Base-by-base conservation (phyloP, 192 early-diverging fungal genomes). In the Coemansia sp. region DNA sequence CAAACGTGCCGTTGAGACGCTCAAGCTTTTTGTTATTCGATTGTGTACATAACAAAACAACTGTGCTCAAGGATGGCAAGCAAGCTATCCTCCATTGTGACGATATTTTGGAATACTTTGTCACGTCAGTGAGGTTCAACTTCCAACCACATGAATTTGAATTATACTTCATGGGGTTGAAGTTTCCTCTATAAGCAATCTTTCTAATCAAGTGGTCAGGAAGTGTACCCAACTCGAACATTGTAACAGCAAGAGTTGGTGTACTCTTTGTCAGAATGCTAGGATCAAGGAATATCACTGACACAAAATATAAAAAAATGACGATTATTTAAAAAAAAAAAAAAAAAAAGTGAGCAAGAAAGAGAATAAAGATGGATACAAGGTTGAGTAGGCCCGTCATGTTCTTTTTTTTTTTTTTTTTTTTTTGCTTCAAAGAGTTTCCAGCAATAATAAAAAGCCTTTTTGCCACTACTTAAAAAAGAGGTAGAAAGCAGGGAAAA, bases 201-300 rank as follows among this genome's bases (percentile, higher is more conserved):
- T 47, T 47, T n/a, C 44, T 47, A 47, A 47, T 47, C n/a, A 47
- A 47, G n/a, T 47, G 44, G 44, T 19, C 44, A n/a, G 44, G 44
- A 16, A 47, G n/a, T 16, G 44, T 47, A 19, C 6, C 17, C 44
- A 47, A 13, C 17, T n/a, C 17, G n/a, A 47, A n/a, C 44, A 47
- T 47, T 9, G 6, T 13, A 47, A 6, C 5, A 14, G 19, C 17
- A 47, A 19, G 33, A 47, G 9, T 9, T 10, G 7, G 39, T 40
- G 13, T 40, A 40, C 39, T 35, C 6, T 26, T 26, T 26, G 26
- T 26, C 26, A 26, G 26, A 26, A 26, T 26, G 26, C 26, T 26
- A 26, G 26, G 26, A 26, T 26, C 26, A 26, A 26, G 26, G 26
- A 26, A 26, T 26, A 26, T 26, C 26, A 35, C 33, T 35, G 33